Evolutionary conservation across 2,329 filamentous ascomycete genomes (phyloP), one percentile per base, ranked within the genome.

Genomic region (Verticillium tricorpus): DNA sequence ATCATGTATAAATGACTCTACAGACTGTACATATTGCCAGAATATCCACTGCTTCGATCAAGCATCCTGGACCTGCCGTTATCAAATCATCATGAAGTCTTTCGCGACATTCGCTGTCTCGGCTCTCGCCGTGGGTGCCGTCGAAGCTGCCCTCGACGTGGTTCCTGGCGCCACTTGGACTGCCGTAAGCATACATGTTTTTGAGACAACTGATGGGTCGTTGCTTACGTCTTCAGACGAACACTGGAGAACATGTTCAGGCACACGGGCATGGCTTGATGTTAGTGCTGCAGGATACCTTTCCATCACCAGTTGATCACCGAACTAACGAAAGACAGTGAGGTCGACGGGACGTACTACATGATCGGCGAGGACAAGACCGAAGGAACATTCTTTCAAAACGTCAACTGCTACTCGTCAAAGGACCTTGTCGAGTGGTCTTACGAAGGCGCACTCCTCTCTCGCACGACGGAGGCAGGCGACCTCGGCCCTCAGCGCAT

Each of bases 341-440:
- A 84, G 66, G 82, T 84, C 1, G 78, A 80, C 54, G 78, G 76
- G 11, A 82, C 80, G 0, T 91, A 85, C 76, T 91, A 90, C 74
- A 81, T 87, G 74, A 83, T 90, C 37, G 89, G 89, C 17, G 88
- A 91, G 70, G 88, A 90, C 74, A 90, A 90, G 71, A 83, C 84
- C 1, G 74, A 82, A n/a, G 86, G 87, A 28, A 80, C 77, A 1
- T 73, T 77, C 0, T 90, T 90, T 71, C 82, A 85, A 62, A 86
- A 86, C 59, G 77, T 90, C 66, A 89, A 89, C 70, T 90, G 88
- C 73, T 90, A 90, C 71, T 85, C 83, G 0, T 88, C 84, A 15
- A 78, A 77, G 14, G 74, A 90, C 70, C 78, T 90, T 0, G 82
- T 88, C 0, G 80, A 87, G 65, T 90, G 88, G 88, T 83, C 76